Evolutionary conservation across 192 early-diverging fungal genomes (phyloP).

Genomic region (Chytriomyces sp.): DNA sequence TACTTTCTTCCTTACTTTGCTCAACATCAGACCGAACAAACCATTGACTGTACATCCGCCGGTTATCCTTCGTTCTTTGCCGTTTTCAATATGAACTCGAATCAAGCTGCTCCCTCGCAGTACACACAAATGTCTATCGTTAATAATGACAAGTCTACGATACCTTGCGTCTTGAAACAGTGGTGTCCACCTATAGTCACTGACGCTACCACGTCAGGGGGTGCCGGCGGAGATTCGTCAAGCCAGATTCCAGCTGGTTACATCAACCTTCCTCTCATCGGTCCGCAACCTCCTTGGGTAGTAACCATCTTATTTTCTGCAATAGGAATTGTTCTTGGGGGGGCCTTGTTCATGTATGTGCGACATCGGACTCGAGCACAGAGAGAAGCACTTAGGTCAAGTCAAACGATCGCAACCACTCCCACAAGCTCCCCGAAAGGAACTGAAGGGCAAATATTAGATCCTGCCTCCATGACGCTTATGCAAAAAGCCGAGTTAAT

Average conservation of each 20-base stretch:
- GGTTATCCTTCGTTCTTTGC: neutral
- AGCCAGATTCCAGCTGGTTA: conserved; percentile 2
- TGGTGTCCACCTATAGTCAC: neutral
- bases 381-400: too few relatives aligned
- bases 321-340: conserved; percentile 1
- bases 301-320: conserved; percentile 4
- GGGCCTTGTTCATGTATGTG: neutral
- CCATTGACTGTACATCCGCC: neutral
- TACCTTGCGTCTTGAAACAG: neutral
- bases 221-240: neutral
- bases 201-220: too few relatives aligned
- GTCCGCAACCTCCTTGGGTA: conserved; percentile 15
- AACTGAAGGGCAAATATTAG: neutral
- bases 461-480: neutral
- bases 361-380: too few relatives aligned
- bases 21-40: too few relatives aligned
- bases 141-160: neutral
- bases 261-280: neutral
- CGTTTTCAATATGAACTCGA: conserved; percentile 20
- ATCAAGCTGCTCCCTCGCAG: neutral
- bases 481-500: neutral
- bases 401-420: too few relatives aligned
- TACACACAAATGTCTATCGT: conserved; percentile 8
- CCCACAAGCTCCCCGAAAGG: neutral
- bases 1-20: neutral